Percentiles rank a stretch among this genome's conserved stretches.
These are phyloP conservation scores for Lachnellula hyalina DNA, from an alignment of 2,329 filamentous ascomycete genomes.

Conservation along the genomic window DNA sequence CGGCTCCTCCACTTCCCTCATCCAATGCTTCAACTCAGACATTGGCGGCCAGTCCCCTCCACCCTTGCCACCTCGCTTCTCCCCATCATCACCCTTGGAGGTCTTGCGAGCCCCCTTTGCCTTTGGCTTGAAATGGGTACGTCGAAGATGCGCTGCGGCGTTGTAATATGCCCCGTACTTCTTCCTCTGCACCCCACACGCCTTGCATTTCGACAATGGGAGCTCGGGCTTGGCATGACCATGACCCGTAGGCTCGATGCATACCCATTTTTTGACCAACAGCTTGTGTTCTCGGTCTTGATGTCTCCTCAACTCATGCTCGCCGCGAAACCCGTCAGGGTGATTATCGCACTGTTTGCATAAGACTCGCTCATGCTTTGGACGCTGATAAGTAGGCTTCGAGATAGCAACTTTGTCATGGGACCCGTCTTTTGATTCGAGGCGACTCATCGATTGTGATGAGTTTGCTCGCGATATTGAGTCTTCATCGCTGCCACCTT, in stretches of 20 bases:
- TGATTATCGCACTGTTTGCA: conserved; percentile 77
- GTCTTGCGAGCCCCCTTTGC: conserved; percentile 36
- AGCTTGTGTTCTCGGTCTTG: conserved; percentile 59
- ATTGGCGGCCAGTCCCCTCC: conserved; percentile 50
- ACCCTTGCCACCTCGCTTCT: conserved; percentile 48
- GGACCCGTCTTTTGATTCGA: conserved; percentile 28
- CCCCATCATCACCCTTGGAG: conserved; percentile 27
- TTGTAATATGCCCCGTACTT: conserved; percentile 89
- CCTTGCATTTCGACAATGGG: conserved; percentile 60
- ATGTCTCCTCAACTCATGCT: conserved; percentile 76
- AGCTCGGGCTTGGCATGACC: conserved; percentile 47
- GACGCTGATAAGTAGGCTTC: conserved; percentile 32
- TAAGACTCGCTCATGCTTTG: conserved; percentile 30
- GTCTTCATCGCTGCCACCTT: conserved; percentile 26
- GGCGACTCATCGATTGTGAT: conserved; percentile 26
- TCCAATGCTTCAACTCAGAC: conserved; percentile 52
- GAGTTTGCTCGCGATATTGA: conserved; percentile 27
- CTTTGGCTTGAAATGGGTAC: conserved; percentile 75
- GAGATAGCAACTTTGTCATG: conserved; percentile 30
- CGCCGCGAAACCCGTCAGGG: conserved; percentile 81
- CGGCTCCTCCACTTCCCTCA: conserved; percentile 40
- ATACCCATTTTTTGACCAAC: conserved; percentile 52
- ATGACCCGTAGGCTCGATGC: conserved; percentile 47
- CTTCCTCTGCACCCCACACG: conserved; percentile 74
- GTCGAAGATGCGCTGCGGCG: conserved; percentile 78